Conservation (phyloP, 2,329 filamentous ascomycete genomes). For the Claviceps fusiformis region DNA sequence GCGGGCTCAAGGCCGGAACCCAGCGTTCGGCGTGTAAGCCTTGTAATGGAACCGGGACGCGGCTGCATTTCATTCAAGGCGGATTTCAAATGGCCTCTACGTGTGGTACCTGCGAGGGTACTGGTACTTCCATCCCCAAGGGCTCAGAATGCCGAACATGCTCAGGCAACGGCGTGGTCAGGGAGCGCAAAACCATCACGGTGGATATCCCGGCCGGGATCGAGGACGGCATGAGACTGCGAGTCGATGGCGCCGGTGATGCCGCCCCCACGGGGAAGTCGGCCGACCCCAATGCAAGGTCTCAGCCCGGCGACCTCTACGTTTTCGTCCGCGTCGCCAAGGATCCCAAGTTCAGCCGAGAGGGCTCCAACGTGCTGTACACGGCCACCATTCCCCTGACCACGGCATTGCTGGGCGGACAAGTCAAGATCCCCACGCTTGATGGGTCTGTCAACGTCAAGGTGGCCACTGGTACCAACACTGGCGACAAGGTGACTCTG, state of each 20-base stretch:
- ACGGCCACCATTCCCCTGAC: slow-evolving; percentile 85
- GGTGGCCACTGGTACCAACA: slow-evolving; percentile 80
- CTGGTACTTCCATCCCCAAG: slow-evolving; percentile 60
- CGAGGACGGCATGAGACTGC: slow-evolving; percentile 88
- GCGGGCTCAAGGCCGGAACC: slow-evolving; percentile 69
- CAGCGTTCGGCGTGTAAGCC: slow-evolving; percentile 59
- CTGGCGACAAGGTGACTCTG: slow-evolving; percentile 82
- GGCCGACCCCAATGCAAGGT: slow-evolving; percentile 46
- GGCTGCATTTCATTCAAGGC: slow-evolving; percentile 78
- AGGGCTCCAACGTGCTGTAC: slow-evolving; percentile 82
- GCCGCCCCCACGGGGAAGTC: slow-evolving; percentile 63
- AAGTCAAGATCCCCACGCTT: slow-evolving; percentile 78
- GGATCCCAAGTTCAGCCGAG: slow-evolving; percentile 78
- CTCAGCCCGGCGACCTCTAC: slow-evolving; percentile 76
- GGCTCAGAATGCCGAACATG: slow-evolving; percentile 74
- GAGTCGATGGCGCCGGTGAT: slow-evolving; percentile 77
- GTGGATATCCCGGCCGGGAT: slow-evolving; percentile 92
- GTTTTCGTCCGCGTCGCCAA: slow-evolving; percentile 81
- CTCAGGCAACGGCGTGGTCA: slow-evolving; percentile 67
- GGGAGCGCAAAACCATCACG: slow-evolving; percentile 69
- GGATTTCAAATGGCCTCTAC: slow-evolving; percentile 95
- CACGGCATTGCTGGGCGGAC: slow-evolving; percentile 82
- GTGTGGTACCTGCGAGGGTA: slow-evolving; percentile 68
- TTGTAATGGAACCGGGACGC: slow-evolving; percentile 76
- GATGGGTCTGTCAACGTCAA: slow-evolving; percentile 85